Conservation (phyloP, 306 rosid species). For the Astragalus glycyphyllos region DNA sequence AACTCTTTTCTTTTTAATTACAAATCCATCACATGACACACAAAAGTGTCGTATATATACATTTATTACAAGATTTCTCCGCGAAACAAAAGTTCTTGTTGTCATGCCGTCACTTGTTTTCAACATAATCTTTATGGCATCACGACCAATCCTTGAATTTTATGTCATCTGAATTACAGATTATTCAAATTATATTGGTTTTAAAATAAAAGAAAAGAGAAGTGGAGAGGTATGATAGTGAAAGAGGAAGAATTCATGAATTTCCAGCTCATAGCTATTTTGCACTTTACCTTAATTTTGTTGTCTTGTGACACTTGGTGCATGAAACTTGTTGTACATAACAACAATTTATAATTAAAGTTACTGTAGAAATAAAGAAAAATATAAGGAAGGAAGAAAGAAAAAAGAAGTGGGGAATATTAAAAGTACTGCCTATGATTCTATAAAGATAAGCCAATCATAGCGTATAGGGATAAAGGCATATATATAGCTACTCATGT, state of each 20-base stretch:
- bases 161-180: slow-evolving; percentile 21
- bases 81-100: slow-evolving; percentile 6
- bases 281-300: background rate
- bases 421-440: slow-evolving; percentile 36
- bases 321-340: slow-evolving; percentile 1
- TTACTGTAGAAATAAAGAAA: background rate
- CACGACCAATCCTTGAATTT: slow-evolving; percentile 39
- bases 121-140: slow-evolving; percentile 22
- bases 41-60: background rate
- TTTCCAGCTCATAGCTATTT: background rate
- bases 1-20: slow-evolving; percentile 5
- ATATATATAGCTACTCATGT: slow-evolving; percentile 13
- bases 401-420: slow-evolving; percentile 25
- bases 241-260: background rate
- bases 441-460: slow-evolving; percentile 41
- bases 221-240: background rate
- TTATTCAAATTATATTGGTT: background rate
- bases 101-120: slow-evolving; percentile 25
- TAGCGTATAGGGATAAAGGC: no score
- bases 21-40: slow-evolving; percentile 9
- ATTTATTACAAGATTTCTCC: background rate
- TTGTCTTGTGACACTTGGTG: slow-evolving; percentile 1
- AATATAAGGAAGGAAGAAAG: background rate
- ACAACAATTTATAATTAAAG: slow-evolving; percentile 16
- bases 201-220: no score